Evolutionary conservation across 306 rosid species (phyloP).

Genomic region (Quercus cerris): DNA sequence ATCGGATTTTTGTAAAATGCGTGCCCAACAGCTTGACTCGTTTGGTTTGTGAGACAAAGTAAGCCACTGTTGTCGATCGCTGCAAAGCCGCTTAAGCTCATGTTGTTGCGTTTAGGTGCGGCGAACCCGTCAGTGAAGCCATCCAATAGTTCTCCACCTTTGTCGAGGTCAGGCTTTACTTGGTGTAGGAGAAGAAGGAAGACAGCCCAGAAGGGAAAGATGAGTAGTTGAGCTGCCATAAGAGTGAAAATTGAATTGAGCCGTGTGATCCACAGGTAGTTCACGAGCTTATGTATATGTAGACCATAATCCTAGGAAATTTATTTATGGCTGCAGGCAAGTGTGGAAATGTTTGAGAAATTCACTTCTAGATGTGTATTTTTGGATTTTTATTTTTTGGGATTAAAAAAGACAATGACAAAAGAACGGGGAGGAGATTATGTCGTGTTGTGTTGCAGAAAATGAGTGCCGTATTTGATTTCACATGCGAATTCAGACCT

Average conservation of each 20-base stretch:
- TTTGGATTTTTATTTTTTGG: too few relatives aligned
- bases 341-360: too few relatives aligned
- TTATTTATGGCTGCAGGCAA: too few relatives aligned
- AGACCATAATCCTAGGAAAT: too few relatives aligned
- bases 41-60: conserved; percentile 31
- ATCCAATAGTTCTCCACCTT: not conserved
- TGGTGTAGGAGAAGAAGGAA: conserved; percentile 14
- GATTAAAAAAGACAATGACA: too few relatives aligned
- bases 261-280: not conserved
- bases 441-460: too few relatives aligned
- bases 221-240: conserved; percentile 27
- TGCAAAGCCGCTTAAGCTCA: conserved; percentile 43
- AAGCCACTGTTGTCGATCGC: conserved; percentile 26
- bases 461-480: too few relatives aligned
- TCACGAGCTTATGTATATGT: too few relatives aligned
- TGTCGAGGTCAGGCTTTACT: conserved; percentile 16
- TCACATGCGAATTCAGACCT: too few relatives aligned
- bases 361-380: too few relatives aligned
- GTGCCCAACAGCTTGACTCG: conserved; percentile 12
- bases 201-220: conserved; percentile 13
- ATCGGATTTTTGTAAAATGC: not conserved
- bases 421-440: too few relatives aligned
- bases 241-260: not conserved
- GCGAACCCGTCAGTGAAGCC: conserved; percentile 26
- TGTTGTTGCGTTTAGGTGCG: conserved; percentile 19